Percentiles rank a stretch among this genome's conserved stretches.
Conservation (phyloP, 345 rosid genomes). For the Bretschneidera sinensis region DNA sequence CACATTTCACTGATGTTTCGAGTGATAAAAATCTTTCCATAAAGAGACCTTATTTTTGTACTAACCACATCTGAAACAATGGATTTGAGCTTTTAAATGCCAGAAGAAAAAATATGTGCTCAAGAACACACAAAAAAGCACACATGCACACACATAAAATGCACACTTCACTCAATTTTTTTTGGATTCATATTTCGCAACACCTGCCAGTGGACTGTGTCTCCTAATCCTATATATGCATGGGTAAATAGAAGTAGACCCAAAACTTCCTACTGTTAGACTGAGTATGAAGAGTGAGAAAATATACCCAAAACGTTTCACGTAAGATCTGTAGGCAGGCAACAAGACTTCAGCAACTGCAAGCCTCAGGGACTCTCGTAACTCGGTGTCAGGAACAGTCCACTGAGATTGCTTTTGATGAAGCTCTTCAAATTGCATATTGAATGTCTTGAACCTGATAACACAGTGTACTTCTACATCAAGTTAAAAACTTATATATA, state of each 20-base stretch:
- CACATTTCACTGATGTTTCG: too few relatives aligned
- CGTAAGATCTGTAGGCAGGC: slow-evolving; percentile 93
- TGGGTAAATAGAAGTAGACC: neutral
- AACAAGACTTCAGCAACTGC: slow-evolving; percentile 97
- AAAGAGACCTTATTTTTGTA: too few relatives aligned
- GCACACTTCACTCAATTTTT: neutral
- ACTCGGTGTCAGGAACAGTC: slow-evolving; percentile 95
- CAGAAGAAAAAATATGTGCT: neutral
- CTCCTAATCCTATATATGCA: neutral
- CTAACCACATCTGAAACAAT: neutral
- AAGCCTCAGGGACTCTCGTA: slow-evolving; percentile 91
- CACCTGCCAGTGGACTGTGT: neutral
- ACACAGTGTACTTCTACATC: neutral
- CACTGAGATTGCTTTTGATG: slow-evolving; percentile 97
- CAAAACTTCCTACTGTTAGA: neutral
- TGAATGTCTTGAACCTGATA: slow-evolving; percentile 84
- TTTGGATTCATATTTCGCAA: neutral
- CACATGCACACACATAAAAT: neutral
- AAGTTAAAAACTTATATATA: slow-evolving; percentile 6
- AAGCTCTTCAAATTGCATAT: slow-evolving; percentile 91
- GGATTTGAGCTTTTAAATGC: neutral
- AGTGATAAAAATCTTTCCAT: too few relatives aligned
- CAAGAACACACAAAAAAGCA: neutral
- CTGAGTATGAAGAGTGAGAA: neutral
- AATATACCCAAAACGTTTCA: slow-evolving; percentile 81